A percentile compares a stretch with the other conserved stretches of the same genome.
These are phyloP conservation scores for Penicillium palitans DNA, from an alignment of 2,329 filamentous ascomycete species.

Conservation along the genomic window DNA sequence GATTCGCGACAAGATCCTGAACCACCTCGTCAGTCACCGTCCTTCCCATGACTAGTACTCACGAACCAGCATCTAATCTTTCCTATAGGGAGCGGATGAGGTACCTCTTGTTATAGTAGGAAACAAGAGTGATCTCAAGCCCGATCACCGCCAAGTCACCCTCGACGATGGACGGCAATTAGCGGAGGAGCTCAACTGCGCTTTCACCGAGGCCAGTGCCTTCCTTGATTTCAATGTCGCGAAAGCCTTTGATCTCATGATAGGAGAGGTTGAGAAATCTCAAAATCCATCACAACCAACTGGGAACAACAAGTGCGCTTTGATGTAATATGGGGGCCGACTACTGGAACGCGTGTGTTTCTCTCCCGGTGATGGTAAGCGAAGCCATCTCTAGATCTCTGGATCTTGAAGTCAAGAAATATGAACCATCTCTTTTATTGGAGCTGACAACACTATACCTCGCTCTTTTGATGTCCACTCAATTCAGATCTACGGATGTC, in stretches of 20 bases:
- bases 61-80: slow-evolving; percentile 1
- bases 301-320: slow-evolving; percentile 72
- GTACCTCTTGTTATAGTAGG: slow-evolving; percentile 93
- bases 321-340: slow-evolving; percentile 68
- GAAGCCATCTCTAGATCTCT: background rate
- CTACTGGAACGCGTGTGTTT: background rate
- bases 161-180: slow-evolving; percentile 81
- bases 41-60: background rate
- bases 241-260: slow-evolving; percentile 90
- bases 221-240: slow-evolving; percentile 91
- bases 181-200: slow-evolving; percentile 83
- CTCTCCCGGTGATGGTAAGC: slow-evolving; percentile 12
- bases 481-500: slow-evolving; percentile 2
- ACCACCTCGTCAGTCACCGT: slow-evolving; percentile 71
- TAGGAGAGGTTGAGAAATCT: slow-evolving; percentile 90
- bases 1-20: slow-evolving; percentile 94
- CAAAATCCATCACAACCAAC: slow-evolving; percentile 85
- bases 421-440: background rate
- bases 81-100: slow-evolving; percentile 75
- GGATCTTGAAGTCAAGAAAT: background rate
- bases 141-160: slow-evolving; percentile 89
- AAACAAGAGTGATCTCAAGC: slow-evolving; percentile 92
- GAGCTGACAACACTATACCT: background rate
- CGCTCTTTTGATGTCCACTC: slow-evolving; percentile 5
- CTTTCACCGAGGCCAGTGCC: slow-evolving; percentile 92